These are phyloP conservation scores for Vickermania ingenoplastis DNA, from an alignment of 208 protist species.

Conservation along the genomic window DNA sequence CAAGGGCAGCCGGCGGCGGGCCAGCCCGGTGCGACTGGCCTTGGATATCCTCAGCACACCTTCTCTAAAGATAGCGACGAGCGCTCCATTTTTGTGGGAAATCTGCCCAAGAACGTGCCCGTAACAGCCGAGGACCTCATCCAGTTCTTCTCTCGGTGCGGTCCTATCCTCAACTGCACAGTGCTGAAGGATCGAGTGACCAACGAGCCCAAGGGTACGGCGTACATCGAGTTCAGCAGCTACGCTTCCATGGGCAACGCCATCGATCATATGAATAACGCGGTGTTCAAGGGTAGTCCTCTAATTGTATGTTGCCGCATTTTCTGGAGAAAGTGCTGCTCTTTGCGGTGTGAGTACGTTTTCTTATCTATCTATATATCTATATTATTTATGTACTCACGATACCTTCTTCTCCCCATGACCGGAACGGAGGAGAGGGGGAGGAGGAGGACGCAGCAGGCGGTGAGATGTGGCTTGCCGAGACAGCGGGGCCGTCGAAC, in stretches of 20 bases:
- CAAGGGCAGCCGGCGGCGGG: too few species aligned
- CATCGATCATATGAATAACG: conserved; percentile 80
- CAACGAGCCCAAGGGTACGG: conserved; percentile 71
- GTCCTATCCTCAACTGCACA: conserved; percentile 75
- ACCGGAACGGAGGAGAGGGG: too few species aligned
- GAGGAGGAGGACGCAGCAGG: too few species aligned
- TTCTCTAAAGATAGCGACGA: conserved; percentile 79
- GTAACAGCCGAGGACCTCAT: conserved; percentile 73
- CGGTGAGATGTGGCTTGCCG: too few species aligned
- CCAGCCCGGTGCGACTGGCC: background rate
- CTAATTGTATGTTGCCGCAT: conserved; percentile 77
- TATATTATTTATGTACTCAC: too few species aligned
- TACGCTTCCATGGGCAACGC: conserved; percentile 73
- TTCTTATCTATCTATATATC: background rate
- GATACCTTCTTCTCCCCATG: too few species aligned
- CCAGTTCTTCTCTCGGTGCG: conserved; percentile 75
- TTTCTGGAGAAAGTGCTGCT: too few species aligned
- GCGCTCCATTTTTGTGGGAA: conserved; percentile 80
- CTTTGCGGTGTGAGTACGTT: background rate
- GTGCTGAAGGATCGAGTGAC: conserved; percentile 69
- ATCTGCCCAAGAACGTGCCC: conserved; percentile 61
- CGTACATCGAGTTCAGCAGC: conserved; percentile 76
- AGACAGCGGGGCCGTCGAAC: too few species aligned
- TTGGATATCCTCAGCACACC: conserved; percentile 11
- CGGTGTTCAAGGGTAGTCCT: conserved; percentile 74